Base-by-base conservation (phyloP, 2,329 filamentous ascomycete species). In the Mycosphaerella sp. region DNA sequence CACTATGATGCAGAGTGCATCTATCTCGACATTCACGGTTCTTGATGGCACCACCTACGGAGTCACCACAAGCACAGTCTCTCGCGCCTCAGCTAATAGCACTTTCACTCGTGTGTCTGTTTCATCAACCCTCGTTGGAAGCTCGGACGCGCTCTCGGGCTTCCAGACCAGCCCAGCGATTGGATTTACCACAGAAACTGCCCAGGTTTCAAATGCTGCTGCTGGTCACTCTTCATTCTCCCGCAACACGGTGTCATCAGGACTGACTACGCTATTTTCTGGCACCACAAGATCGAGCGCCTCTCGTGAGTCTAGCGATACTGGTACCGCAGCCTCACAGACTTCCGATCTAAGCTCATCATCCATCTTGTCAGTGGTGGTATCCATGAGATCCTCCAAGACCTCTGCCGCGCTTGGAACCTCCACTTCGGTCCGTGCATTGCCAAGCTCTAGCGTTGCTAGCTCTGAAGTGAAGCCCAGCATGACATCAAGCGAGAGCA, bases 21-120 rank as follows among this genome's bases (percentile, higher is more conserved):
- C 43, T n/a, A 55, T 44, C n/a, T 50, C 50, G 18, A 41, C 40
- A 17, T 27, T 49, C 34, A 41, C 42, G 6, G 36, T 39, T 34
- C 17, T 44, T 43, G 50, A 55, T 44, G 44, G 49, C 44, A 51
- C 48, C 25, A 45, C 42, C 36, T 21, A 40, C 27, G 14, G 18
- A 9, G 41, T 36, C 18, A 30, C 41, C 18, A 41, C 18, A 39
- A 30, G 16, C 17, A 34, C 49, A 32, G 27, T 27, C 12, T 32
- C 49, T 2, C 41, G 25, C 25, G 12, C 13, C 9, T 14, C 36
- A 21, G 28, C 49, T 46, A 27, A 51, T 35, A 51, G 49, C 49
- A 45, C 34, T 13, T 37, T 21, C 25, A 32, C 25, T 16, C 16
- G 39, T 21, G 39, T 12, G 12, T 21, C 39, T 41, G 18, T 17